These are phyloP conservation scores for Canariomyces notabilis DNA, from an alignment of 2,329 filamentous ascomycete species.

Conservation along the genomic window DNA sequence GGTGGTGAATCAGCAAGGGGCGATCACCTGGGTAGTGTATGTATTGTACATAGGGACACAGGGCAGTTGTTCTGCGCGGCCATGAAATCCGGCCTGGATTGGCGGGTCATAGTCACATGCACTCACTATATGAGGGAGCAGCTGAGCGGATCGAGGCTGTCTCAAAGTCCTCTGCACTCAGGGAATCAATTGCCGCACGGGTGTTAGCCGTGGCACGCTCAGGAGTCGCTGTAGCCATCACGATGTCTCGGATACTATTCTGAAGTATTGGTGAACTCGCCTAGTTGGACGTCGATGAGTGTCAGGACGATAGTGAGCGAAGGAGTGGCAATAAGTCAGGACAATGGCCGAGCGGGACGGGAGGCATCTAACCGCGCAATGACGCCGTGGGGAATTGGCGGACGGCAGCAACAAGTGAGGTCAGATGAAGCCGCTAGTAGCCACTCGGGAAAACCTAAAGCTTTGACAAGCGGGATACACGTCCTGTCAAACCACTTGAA, in stretches of 20 bases:
- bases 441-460: too few species aligned
- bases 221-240: constrained; percentile 3
- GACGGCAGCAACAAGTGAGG: constrained; percentile 1
- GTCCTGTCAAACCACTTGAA: too few species aligned
- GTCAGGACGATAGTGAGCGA: background rate
- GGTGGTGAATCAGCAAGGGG: background rate
- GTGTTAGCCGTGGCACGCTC: background rate
- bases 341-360: background rate
- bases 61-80: too few species aligned
- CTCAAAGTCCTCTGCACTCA: constrained; percentile 55
- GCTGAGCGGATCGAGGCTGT: constrained; percentile 62
- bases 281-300: background rate
- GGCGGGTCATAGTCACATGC: too few species aligned
- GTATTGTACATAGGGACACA: too few species aligned
- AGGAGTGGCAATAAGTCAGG: constrained; percentile 2
- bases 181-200: constrained; percentile 21
- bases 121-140: constrained; percentile 63
- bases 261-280: background rate
- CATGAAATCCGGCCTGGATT: too few species aligned
- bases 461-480: constrained; percentile 2
- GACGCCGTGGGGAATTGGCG: background rate
- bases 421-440: constrained; percentile 3
- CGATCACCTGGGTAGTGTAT: too few species aligned
- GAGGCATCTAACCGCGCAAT: constrained; percentile 6
- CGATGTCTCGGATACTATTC: background rate